These are phyloP conservation scores for Millerago galiae DNA, from an alignment of 805 yeast genomes.

Conservation along the genomic window DNA sequence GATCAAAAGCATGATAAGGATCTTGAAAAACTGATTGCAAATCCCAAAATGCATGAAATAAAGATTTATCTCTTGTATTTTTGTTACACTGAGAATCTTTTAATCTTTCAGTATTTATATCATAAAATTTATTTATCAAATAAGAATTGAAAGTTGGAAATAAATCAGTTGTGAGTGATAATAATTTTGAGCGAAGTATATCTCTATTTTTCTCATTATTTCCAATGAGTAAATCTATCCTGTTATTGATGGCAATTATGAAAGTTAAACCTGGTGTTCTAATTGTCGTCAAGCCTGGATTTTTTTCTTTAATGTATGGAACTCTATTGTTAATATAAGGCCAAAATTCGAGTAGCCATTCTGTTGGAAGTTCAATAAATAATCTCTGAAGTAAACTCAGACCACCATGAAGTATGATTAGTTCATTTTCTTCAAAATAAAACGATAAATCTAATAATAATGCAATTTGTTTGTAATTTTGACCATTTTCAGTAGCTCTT, in stretches of 20 bases:
- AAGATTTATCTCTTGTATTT: not conserved
- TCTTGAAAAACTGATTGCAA: conserved; percentile 15
- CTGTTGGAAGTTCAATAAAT: conserved; percentile 8
- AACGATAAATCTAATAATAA: conserved; percentile 17
- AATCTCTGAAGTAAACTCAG: conserved; percentile 7
- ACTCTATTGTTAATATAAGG: conserved; percentile 14
- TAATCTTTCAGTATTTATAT: conserved; percentile 10
- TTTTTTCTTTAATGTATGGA: not conserved
- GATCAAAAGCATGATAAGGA: conserved; percentile 8
- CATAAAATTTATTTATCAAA: conserved; percentile 13
- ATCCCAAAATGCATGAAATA: conserved; percentile 14
- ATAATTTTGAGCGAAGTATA: conserved; percentile 11
- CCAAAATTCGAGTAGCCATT: conserved; percentile 19
- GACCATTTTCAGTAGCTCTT: conserved; percentile 9
- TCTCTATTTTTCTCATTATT: conserved; percentile 18
- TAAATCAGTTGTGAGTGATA: conserved; percentile 11
- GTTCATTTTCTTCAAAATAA: conserved; percentile 4
- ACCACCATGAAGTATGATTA: conserved; percentile 11
- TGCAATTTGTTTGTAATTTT: conserved; percentile 12
- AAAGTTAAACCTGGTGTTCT: conserved; percentile 12
- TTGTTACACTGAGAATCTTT: conserved; percentile 5
- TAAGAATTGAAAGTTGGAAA: conserved; percentile 10
- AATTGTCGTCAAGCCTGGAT: conserved; percentile 2
- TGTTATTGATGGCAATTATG: conserved; percentile 13
- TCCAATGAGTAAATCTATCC: conserved; percentile 5